phyloP scores from a whole-genome alignment of 2,329 filamentous ascomycete species.

The Ascocoryne sarcoides region DNA sequence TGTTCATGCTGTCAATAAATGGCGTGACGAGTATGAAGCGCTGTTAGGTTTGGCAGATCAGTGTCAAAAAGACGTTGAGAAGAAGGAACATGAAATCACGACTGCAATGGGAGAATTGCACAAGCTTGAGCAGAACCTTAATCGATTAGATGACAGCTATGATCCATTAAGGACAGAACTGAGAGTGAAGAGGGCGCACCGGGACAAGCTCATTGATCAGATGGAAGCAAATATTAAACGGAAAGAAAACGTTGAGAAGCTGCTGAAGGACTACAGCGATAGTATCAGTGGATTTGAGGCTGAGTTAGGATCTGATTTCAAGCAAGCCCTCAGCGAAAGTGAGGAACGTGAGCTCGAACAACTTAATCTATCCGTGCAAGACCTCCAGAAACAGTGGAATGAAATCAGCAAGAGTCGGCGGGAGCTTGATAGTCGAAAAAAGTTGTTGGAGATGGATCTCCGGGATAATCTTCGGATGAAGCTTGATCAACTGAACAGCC shows the following conservation, averaged over 20 bases:
- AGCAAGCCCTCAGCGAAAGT: constrained; percentile 73
- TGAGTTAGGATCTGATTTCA: constrained; percentile 80
- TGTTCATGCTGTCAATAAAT: constrained; percentile 65
- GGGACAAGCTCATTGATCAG: constrained; percentile 64
- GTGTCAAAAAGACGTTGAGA: constrained; percentile 62
- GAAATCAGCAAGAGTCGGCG: constrained; percentile 64
- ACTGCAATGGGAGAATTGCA: constrained; percentile 74
- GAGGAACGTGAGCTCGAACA: constrained; percentile 75
- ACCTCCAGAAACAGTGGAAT: constrained; percentile 68
- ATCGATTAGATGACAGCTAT: constrained; percentile 73
- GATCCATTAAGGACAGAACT: constrained; percentile 72
- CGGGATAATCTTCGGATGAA: constrained; percentile 82
- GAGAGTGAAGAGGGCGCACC: constrained; percentile 61
- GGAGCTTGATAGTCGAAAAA: constrained; percentile 72
- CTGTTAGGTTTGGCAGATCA: constrained; percentile 55
- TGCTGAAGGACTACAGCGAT: constrained; percentile 67
- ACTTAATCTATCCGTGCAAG: constrained; percentile 60
- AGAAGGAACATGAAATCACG: constrained; percentile 83
- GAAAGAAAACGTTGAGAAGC: constrained; percentile 62
- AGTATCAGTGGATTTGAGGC: constrained; percentile 69
- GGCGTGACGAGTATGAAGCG: constrained; percentile 64
- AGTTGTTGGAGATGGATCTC: constrained; percentile 75
- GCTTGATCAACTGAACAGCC: constrained; percentile 74
- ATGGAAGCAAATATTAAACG: constrained; percentile 59
- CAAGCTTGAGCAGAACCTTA: constrained; percentile 70